Evolutionary conservation across 495 filamentous ascomycete species (phyloP), one percentile per base, ranked within the genome.

Genomic region (Neohortaea acidophila): DNA sequence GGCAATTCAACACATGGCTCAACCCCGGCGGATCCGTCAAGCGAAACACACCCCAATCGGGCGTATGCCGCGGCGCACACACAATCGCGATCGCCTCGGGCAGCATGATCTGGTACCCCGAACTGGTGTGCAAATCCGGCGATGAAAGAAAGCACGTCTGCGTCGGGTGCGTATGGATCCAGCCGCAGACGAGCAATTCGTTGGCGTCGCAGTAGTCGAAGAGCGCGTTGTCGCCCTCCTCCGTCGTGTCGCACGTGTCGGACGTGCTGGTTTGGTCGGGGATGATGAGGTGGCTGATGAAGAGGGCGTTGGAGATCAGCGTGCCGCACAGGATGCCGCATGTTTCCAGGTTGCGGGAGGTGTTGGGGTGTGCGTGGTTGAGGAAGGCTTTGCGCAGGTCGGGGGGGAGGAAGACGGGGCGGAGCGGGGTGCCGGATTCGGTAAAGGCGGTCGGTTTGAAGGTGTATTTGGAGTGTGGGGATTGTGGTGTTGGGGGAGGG

Each of bases 131-230:
- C 44, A 94, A 51, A 53, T 97, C 89, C 23, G 86, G 68, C 22
- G 78, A 85, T 59, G 84, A 92, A 83, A 97, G 89, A 55, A 97
- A 97, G 56, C 89, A 97, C 1, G 84, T 92, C 62, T 97, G 91
- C 0, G 77, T 81, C 0, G 89, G 89, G 55, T 97, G 89, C 0
- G 89, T 97, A 55, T 97, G 89, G 40, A 97, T 97, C 89, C 89
- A 97, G 38, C 89, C 89, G 7, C 94, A 67, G 43, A 89, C 75
- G 60, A 94, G 76, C 26, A 96, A 54, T 30, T 94, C 81, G 49
- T 94, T 76, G 5, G 64, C 67, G 47, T 87, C 77, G 51, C 82
- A 87, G 53, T 85, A 96, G 22, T 91, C 82, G 30, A 94, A 81
- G 17, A 93, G 68, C 0, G 70, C 74, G 24, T 65, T 67, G 40